Evolutionary conservation across 2,329 filamentous ascomycete genomes (phyloP), one percentile per base, ranked within the genome.

Genomic region (Talaromyces piceae): DNA sequence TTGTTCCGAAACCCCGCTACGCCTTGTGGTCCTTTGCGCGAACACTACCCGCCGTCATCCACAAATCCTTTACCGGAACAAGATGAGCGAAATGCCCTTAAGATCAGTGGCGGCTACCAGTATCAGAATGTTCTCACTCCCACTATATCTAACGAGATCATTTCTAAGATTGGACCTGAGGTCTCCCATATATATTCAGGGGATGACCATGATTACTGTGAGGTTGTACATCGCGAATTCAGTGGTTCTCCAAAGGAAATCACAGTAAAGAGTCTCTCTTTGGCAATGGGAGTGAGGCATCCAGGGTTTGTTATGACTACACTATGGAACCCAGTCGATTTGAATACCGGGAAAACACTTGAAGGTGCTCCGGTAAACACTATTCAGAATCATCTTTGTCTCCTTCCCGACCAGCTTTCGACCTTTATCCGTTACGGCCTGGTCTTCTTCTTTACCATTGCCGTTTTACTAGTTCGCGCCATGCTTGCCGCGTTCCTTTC

Each of bases 171-270:
- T 28, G 90, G 89, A 0, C 63, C 68, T 28, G 88, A 93, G 55
- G 81, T 97, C 11, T 77, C 82, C 3, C 86, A 93, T 57, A 86
- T 91, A 41, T 98, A 97, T 64, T 95, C 90, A 0, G 93, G 93
- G 9, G 93, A 98, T 61, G 93, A 98, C 64, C 93, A 98, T 72
- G 93, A 98, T 72, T 96, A 97, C 72, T 98, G 93, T 71, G 91
- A 95, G 62, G 73, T 97, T 5, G 77, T 84, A 0, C 93, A 98
- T 67, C 81, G 83, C 2, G 77, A 81, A 16, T 81, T 84, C 53
- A 83, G 83, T 56, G 78, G 77, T 28, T 72, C 75, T 0, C 78
- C 76, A 4, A 79, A 77, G 23, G 93, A 98, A 67, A 94, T 96
- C 57, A 98, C 93, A 0, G 90, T 97, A 60, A 98, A 98, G 73